Base-by-base conservation (phyloP, 106 monocot species). In the Amphibolis antarctica region DNA sequence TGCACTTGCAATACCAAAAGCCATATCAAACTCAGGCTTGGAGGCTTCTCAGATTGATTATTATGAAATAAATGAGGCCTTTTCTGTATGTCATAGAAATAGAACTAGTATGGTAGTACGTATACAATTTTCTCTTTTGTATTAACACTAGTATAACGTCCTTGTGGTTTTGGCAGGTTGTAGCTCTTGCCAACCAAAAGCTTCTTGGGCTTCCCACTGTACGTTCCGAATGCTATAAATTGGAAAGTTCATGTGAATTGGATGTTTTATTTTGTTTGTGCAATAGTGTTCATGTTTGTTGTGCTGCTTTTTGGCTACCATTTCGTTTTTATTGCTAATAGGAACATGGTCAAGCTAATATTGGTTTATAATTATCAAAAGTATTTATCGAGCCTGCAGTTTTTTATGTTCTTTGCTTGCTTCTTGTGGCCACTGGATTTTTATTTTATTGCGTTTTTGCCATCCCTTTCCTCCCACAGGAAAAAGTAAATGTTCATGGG, bases 1-100 rank as follows among this genome's bases (percentile, higher is more conserved):
- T 28, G 83, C 94, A 42, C 82, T 96, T 55, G 89, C 94, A 62
- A 86, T 98, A 71, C 96, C 90, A 44, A 98, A 98, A 55, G 96
- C 96, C 46, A 77, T 98, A 61, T 80, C 84, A 46, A 81, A 84
- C 76, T 86, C 94, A 66, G 82, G 89, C 36, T 71, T 96, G 75
- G 80, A 83, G 26, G 78, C 86, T 57, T 86, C 89, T 62, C 89
- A 80, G 75, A 80, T 96, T 72, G 94, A 96, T 74, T 96, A 75
- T 77, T 96, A 90, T 64, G 94, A 96, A 86, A 96, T 96, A 61
- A 96, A 96, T 76, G 94, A 96, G 76, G 94, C 94, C 23, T 96
- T 96, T 71, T 77, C 94, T 66, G 94, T 96, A 75, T 53, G 86
- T 60, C 24, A 25, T 54, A 15, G 26, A n/a, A 15, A 22, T 30